Evolutionary conservation across 2,329 filamentous ascomycete genomes (phyloP), one percentile per base, ranked within the genome.

Genomic region (Akanthomyces uredinophilus): DNA sequence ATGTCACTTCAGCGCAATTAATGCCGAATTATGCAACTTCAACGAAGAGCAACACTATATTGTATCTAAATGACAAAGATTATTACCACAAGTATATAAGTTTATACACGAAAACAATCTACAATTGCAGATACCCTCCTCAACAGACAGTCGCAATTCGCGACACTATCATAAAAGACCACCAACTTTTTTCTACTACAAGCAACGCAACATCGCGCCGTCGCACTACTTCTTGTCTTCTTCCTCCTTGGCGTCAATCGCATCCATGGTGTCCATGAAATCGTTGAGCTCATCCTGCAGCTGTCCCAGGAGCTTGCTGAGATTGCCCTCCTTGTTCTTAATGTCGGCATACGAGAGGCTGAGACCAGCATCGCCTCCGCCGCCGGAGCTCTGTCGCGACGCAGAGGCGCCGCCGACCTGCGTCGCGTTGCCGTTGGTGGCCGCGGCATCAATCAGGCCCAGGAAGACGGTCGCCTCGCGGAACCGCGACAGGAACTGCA

Each of bases 401-500:
- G n/a, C n/a, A n/a, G n/a, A n/a, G n/a, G n/a, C n/a, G n/a, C n/a
- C n/a, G n/a, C n/a, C n/a, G n/a, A n/a, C n/a, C n/a, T n/a, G n/a
- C n/a, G n/a, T 27, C 39, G 53, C 43, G 5, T 56, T 32, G 16
- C 65, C 66, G 58, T 64, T 65, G 20, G 16, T 37, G 47, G 61
- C 60, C 18, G 65, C 53, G 20, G 24, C 32, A 1, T 32, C 37
- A 2, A 64, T 64, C 32, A 68, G 59, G 61, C 72, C 72, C 64
- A 76, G 44, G 53, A 67, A 56, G 35, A 65, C 66, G 1, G 74
- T 73, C n/a, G 71, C 70, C 7, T 66, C 65, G 39, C 74, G 70
- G 27, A 78, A 71, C 35, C 73, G 70, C 35, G 66, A 67, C 16
- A 78, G 68, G 47, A 78, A 77, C 65, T 77, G 74, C 62, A 77